Conservation (phyloP, 78 protist species). For the Planoprotostelium fungivorum region DNA sequence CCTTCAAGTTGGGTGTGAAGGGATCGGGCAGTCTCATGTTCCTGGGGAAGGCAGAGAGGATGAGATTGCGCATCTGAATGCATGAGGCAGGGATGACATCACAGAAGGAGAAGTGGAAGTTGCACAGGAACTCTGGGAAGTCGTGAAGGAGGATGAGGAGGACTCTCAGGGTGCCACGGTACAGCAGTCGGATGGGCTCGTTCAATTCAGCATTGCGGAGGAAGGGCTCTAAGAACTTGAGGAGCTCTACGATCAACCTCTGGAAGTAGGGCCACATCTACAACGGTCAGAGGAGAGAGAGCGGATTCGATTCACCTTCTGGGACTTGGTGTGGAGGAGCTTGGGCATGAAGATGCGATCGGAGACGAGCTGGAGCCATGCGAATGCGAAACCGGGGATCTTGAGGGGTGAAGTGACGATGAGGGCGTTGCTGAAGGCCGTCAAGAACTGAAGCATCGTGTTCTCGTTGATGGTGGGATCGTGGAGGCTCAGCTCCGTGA, state of each 20-base stretch:
- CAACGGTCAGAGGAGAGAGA: background rate
- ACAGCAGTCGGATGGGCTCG: slow-evolving; percentile 79
- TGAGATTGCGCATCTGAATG: slow-evolving; percentile 93
- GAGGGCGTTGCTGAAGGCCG: slow-evolving; percentile 62
- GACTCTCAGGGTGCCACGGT: slow-evolving; percentile 81
- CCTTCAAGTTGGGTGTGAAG: slow-evolving; percentile 87
- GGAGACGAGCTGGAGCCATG: slow-evolving; percentile 94
- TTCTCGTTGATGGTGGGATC: slow-evolving; percentile 60
- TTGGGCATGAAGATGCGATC: slow-evolving; percentile 90
- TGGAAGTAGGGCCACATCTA: slow-evolving; percentile 66
- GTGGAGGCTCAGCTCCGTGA: slow-evolving; percentile 62
- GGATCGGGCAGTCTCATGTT: slow-evolving; percentile 96
- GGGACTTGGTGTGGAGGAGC: slow-evolving; percentile 52
- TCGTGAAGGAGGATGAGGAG: slow-evolving; percentile 95
- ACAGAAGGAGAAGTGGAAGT: slow-evolving; percentile 88
- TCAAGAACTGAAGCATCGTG: slow-evolving; percentile 39
- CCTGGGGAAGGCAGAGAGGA: slow-evolving; percentile 95
- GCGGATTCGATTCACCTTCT: background rate
- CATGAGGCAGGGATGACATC: slow-evolving; percentile 93
- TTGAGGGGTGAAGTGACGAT: slow-evolving; percentile 79
- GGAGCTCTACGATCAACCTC: slow-evolving; percentile 72
- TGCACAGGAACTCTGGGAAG: slow-evolving; percentile 98
- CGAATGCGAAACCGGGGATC: slow-evolving; percentile 94
- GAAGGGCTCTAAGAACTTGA: slow-evolving; percentile 87
- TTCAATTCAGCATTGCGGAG: slow-evolving; percentile 68